Evolutionary conservation across 306 rosid species (phyloP), one percentile per base, ranked within the genome.

Genomic region (Carpinus viminea): DNA sequence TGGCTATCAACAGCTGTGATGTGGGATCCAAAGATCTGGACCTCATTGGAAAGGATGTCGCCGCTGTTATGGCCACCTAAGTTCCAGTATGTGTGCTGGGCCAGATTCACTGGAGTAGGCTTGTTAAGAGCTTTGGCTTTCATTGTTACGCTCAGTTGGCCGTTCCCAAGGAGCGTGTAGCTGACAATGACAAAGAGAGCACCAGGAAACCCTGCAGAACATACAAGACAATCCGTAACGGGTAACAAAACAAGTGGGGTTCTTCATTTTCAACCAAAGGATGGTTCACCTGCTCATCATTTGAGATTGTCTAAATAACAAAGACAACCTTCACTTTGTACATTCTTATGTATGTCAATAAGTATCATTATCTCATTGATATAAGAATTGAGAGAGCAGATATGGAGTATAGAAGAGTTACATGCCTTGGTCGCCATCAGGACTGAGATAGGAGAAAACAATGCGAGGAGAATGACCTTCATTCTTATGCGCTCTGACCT

Each of bases 21-120:
- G 34, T 87, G 56, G 38, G 98, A 94, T 34, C 89, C 96, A 68
- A 83, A 92, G 52, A 94, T 92, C 51, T 89, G 87, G 15, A 92
- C 46, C 1, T 79, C 48, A 21, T 94, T 89, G 47, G 86, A 79
- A 7, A 94, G 89, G 72, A 94, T 84, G n/a, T 84, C 73, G 12
- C 98, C 98, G 20, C 92, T 87, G 84, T 87, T 82, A 62, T 94
- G 95, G 51, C 90, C 88, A 8, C 96, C 97, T 3, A 94, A 83
- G 89, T 91, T 94, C 98, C 98, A 94, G 53, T 88, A 94, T 0
- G 89, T 81, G 59, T 92, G 98, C 78, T 91, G 90, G 3, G 91
- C 95, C 20, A 94, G 80, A 82, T 87, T 94, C 77, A 94, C 95
- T 2, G 98, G 98, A 2, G 97, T 94, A 3, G 93, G 81, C 83